Base-by-base conservation (phyloP, 2,329 filamentous ascomycete genomes). In the Penicillium crustosum region DNA sequence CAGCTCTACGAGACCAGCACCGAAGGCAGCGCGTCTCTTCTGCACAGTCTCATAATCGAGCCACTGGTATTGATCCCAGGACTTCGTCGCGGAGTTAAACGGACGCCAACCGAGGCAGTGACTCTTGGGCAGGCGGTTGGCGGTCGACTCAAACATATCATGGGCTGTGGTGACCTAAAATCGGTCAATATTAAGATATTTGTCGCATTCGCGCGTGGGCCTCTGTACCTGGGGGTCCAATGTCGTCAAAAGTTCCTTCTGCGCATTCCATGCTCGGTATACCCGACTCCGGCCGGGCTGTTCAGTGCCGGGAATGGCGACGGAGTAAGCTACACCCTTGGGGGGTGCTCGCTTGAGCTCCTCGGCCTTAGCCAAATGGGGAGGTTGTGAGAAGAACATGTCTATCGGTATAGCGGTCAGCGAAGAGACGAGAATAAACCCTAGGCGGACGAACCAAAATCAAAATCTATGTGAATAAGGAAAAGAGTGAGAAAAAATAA, bases 221-320 rank as follows among this genome's bases (percentile, higher is more conserved):
- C 27, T 33, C 33, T 71, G 55, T 70, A 88, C 77, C 50, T 85
- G 76, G 19, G 91, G 89, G 70, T 94, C 89, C 63, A 90, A 79
- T 6, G 89, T 88, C 68, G 84, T 82, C 42, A 96, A 77, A 56
- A 95, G 81, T 58, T 84, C 85, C 76, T 96, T 87, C 57, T 83
- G 82, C 70, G 88, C 88, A 63, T 85, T 85, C 86, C 88, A 95
- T 76, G 96, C 89, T 61, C 94, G 86, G 77, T 97, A 97, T 62
- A 95, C 78, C 47, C 86, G 79, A 49, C 83, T 89, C 65, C 92
- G 87, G 59, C 87, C 89, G 49, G 90, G 86, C 60, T 82, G 80
- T 75, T 90, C 85, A 47, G 89, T 88, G 61, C 89, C 89, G 0
- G 91, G 88, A 21, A 99, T 68, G 13, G 91, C 79, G 15, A 96